Evolutionary conservation across 2,329 filamentous ascomycete genomes (phyloP).

Genomic region (Madurella mycetomatis): DNA sequence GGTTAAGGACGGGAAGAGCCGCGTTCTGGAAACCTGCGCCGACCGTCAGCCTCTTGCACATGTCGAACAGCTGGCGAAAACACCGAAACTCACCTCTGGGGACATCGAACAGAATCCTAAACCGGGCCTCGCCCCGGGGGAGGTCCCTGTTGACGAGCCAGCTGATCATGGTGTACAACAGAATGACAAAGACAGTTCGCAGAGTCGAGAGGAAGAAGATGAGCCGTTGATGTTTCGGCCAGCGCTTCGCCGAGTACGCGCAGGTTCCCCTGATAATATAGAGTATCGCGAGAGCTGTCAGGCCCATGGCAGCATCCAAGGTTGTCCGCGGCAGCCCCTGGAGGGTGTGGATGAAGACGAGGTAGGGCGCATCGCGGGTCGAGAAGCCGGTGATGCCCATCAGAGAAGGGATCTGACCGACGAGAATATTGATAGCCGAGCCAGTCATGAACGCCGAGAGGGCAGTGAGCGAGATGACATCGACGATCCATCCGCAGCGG

Average conservation of each 20-base stretch:
- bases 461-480: constrained; percentile 84
- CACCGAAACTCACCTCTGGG: constrained; percentile 59
- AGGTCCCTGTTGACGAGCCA: constrained; percentile 74
- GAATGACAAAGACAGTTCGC: constrained; percentile 83
- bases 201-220: constrained; percentile 92
- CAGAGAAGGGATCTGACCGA: constrained; percentile 76
- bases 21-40: constrained; percentile 71
- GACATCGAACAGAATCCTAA: constrained; percentile 70
- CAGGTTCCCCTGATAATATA: constrained; percentile 69
- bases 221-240: constrained; percentile 63
- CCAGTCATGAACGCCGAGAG: constrained; percentile 97
- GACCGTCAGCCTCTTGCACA: not conserved
- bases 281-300: constrained; percentile 74
- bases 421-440: constrained; percentile 81
- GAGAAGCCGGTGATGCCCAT: constrained; percentile 74
- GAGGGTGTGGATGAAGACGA: constrained; percentile 77
- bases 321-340: constrained; percentile 63
- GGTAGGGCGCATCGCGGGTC: constrained; percentile 73
- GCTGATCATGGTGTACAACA: constrained; percentile 88
- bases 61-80: not conserved
- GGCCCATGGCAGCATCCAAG: constrained; percentile 80
- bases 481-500: constrained; percentile 83
- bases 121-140: constrained; percentile 54
- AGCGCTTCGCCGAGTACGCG: constrained; percentile 61
- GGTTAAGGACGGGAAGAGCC: constrained; percentile 64